Evolutionary conservation across 306 rosid genomes (phyloP), one percentile per base, ranked within the genome.

Genomic region (Sindora glabra): DNA sequence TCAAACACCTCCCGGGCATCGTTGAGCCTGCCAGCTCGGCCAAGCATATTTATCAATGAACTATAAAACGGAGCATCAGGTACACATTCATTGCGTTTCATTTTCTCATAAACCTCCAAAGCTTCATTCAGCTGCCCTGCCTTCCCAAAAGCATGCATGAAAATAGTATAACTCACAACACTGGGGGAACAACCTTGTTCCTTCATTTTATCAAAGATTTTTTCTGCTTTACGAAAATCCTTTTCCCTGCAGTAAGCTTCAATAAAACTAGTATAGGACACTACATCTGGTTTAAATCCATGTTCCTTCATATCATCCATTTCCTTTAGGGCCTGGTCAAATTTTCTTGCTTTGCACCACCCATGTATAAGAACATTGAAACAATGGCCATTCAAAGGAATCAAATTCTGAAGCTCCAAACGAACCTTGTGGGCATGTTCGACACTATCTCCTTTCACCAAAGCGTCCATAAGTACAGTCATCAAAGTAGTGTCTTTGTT

Each of bases 341-440:
- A 48, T 18, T 85, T 77, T 71, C 86, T 76, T 17, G 18, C 68
- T 78, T 27, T 79, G 50, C 98, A 91, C 87, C 86, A 88, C 38
- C 98, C 94, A 58, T 79, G 77, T n/a, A 88, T 72, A 82, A 92
- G 65, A 65, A 81, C 41, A 75, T 92, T 91, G 78, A 85, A 83
- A 46, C 85, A 70, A 4, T 6, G 19, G 16, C 51, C 29, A 55
- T 65, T 72, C 64, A 74, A 64, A 11, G 83, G 79, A 40, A 88
- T 42, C 1, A 33, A 49, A 37, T 71, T 64, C 85, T 86, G 78
- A 11, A 72, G 76, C 79, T 88, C 86, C 70, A 67, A 52, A 67
- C 75, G 54, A 73, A 74, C 81, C 18, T 64, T 33, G n/a, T 64
- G 70, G 29, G 96, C 96, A 70, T 48, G 68, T 71, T 92, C 96